phyloP scores from a whole-genome alignment of 2,329 filamentous ascomycete genomes.

The Stylonectria norvegica region DNA sequence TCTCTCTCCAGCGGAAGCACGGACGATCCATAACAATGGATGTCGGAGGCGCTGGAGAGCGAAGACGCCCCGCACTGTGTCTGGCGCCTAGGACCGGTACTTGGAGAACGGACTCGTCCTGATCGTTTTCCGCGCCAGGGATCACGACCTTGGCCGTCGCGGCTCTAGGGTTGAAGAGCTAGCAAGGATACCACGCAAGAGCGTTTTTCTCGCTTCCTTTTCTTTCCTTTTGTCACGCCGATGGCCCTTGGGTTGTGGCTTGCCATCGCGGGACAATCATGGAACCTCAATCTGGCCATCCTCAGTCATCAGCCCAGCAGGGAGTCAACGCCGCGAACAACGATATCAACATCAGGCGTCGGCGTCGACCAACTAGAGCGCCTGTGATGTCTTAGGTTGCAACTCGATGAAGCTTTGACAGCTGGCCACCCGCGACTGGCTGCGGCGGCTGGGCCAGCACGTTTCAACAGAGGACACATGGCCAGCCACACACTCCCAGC shows the following conservation, averaged over 20 bases:
- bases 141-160: conserved; percentile 10
- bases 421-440: conserved; percentile 31
- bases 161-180: conserved; percentile 14
- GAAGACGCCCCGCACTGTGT: conserved; percentile 23
- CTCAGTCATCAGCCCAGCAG: conserved; percentile 13
- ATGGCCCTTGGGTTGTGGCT: background rate
- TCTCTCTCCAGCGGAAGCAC: too few relatives aligned
- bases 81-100: background rate
- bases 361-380: conserved; percentile 15
- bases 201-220: conserved; percentile 9
- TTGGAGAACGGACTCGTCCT: too few relatives aligned
- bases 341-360: conserved; percentile 18
- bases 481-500: conserved; percentile 32
- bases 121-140: conserved; percentile 5
- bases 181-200: conserved; percentile 19
- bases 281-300: conserved; percentile 13
- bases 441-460: conserved; percentile 27
- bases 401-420: conserved; percentile 26
- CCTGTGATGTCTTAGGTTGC: conserved; percentile 18
- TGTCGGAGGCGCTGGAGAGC: conserved; percentile 10
- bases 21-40: too few relatives aligned
- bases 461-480: conserved; percentile 38
- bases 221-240: background rate
- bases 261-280: conserved; percentile 9
- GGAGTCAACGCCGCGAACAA: conserved; percentile 7